phyloP scores from a whole-genome alignment of 345 rosid species.

The Erodium maritimum region DNA sequence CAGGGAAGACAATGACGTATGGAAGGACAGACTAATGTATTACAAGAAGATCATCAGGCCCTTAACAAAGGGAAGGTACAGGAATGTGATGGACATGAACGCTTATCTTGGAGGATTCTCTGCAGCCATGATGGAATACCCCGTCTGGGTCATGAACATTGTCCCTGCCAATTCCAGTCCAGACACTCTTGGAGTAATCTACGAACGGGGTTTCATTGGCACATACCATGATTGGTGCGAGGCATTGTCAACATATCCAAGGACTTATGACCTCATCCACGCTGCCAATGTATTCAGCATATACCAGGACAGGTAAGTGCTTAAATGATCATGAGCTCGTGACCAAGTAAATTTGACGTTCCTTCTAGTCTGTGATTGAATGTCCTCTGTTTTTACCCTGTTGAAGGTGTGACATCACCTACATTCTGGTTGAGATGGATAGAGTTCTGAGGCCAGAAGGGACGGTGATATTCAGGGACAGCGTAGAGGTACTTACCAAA shows the following conservation, averaged over 20 bases:
- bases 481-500: too few species aligned
- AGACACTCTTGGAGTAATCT: slow-evolving; percentile 71
- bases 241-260: slow-evolving; percentile 91
- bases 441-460: too few species aligned
- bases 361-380: slow-evolving; percentile 11
- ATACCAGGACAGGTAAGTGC: slow-evolving; percentile 59
- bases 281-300: slow-evolving; percentile 69
- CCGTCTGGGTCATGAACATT: slow-evolving; percentile 91
- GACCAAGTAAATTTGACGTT: slow-evolving; percentile 1
- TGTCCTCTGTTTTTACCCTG: slow-evolving; percentile 8
- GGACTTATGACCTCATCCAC: slow-evolving; percentile 93
- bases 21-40: slow-evolving; percentile 58
- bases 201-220: slow-evolving; percentile 78
- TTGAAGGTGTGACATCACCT: slow-evolving; percentile 65
- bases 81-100: slow-evolving; percentile 94
- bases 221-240: slow-evolving; percentile 97
- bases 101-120: slow-evolving; percentile 91
- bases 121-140: slow-evolving; percentile 53
- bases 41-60: slow-evolving; percentile 51
- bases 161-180: slow-evolving; percentile 55
- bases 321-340: not conserved
- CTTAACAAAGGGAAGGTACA: slow-evolving; percentile 57
- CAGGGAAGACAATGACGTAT: slow-evolving; percentile 60
- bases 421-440: too few species aligned
- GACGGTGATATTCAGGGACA: too few species aligned